These are phyloP conservation scores for Ophiocordyceps unilateralis DNA, from an alignment of 2,329 filamentous ascomycete species.

Conservation along the genomic window DNA sequence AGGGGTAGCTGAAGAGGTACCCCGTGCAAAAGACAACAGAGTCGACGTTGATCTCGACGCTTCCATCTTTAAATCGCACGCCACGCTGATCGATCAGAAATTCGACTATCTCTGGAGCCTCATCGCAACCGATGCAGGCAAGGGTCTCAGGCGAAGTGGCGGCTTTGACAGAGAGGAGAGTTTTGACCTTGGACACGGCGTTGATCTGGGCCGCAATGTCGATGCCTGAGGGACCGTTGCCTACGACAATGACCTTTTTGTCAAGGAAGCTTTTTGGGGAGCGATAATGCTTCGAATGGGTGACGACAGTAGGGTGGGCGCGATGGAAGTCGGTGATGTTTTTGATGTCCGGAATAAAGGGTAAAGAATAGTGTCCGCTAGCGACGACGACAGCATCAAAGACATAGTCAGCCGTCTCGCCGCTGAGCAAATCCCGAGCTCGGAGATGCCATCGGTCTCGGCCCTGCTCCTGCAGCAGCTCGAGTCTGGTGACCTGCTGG, in stretches of 20 bases:
- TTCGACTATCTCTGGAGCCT: conserved; percentile 40
- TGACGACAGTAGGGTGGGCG: conserved; percentile 41
- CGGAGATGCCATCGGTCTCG: conserved; percentile 44
- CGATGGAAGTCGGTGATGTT: conserved; percentile 42
- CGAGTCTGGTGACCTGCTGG: conserved; percentile 48
- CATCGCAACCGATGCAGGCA: conserved; percentile 26
- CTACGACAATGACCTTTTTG: conserved; percentile 69
- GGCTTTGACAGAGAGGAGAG: conserved; percentile 48
- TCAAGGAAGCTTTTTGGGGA: conserved; percentile 40
- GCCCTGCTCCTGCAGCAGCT: conserved; percentile 10
- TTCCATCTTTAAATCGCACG: conserved; percentile 50
- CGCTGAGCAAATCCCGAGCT: conserved; percentile 30
- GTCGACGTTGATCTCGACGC: conserved; percentile 51
- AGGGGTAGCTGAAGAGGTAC: conserved; percentile 74
- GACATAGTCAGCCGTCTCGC: conserved; percentile 19
- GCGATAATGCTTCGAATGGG: conserved; percentile 70
- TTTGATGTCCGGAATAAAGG: conserved; percentile 45
- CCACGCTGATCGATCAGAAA: conserved; percentile 36
- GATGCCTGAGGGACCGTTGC: conserved; percentile 67
- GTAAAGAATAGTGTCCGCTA: conserved; percentile 57
- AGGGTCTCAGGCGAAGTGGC: conserved; percentile 27
- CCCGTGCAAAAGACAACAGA: conserved; percentile 75
- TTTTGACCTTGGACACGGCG: conserved; percentile 34
- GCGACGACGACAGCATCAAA: conserved; percentile 66
- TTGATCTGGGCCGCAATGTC: conserved; percentile 71